Base-by-base conservation (phyloP, 208 protist species). In the Strigomonas galati region DNA sequence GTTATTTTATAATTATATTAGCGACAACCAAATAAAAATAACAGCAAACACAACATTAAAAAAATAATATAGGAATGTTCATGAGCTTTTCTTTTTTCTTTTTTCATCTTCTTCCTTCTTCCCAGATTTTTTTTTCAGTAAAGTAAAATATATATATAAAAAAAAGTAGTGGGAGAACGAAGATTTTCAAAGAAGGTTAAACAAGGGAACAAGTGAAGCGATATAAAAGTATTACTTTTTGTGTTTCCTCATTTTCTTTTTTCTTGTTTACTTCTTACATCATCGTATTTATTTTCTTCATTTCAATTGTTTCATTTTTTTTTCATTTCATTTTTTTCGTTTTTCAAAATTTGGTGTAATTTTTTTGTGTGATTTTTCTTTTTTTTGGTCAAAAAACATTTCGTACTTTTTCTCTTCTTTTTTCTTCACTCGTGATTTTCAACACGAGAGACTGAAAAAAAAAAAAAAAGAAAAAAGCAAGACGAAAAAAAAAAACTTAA, bases 261-360 rank as follows among this genome's bases (percentile, higher is more conserved):
- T 24, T 30, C 54, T n/a, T 6, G 27, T 23, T 60, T 24, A 28
- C 43, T 44, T 21, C 57, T 14, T 57, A 44, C 30, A 72, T 26
- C 26, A 56, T 24, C 23, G 17, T 75, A 56, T 52, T 64, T 64
- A 24, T 51, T 60, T 49, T 26, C 27, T 35, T 63, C 55, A 26
- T 48, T 44, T 27, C 44, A 58, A n/a, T 73, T n/a, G 52, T 62
- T 62, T 64, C 51, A 26, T 71, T 46, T 61, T 55, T n/a, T 62
- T 27, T 3, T 27, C 44, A 40, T 49, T 73, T 32, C 35, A 28
- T 60, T 28, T 56, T 10, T 62, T 37, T 21, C n/a, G 7, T 27
- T 27, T 26, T 32, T 4, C 4, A 57, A 21, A 55, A 1, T 60
- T 62, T 62, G 10, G 9, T 19, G 23, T 54, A 6, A 19, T 59